Evolutionary conservation across 306 rosid genomes (phyloP), one percentile per base, ranked within the genome.

Genomic region (Quercus dentata): DNA sequence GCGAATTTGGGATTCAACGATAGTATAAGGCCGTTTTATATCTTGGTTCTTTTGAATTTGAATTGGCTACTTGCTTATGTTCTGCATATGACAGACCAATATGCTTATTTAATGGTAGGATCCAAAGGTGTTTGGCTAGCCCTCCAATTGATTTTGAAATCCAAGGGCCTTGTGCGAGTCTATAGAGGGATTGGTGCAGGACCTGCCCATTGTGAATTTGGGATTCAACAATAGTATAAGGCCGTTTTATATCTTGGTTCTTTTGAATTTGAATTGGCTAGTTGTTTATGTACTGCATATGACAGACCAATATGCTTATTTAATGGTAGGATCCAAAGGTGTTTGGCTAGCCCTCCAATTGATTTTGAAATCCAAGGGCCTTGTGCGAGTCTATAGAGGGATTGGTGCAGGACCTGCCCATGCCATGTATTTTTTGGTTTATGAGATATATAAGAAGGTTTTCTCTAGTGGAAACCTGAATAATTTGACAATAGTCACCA

Each of bases 321-420:
- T 49, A 11, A 49, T 13, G 54, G 17, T 49, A 49, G 54, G 12
- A 49, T 12, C 17, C 54, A 49, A 12, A 13, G 85, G 89, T 0
- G 86, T 93, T 72, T 91, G 93, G 28, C 90, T 86, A 18, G 93
- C 94, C 54, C 81, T 93, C 0, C 69, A 74, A 0, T 91, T 97
- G 3, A 90, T 91, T 25, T 61, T 93, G 62, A 81, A 82, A 77
- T 52, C 89, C 4, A 94, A 93, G 76, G 97, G 98, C 3, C 85
- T 91, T 0, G 79, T 87, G 2, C 88, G 92, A 0, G 87, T 93
- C 41, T 90, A 93, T 85, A 89, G 97, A 6, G 98, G 97, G 54
- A 93, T 91, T 13, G 97, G 85, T 52, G 98, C 98, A 0, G 98
- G 98, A 1, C 97, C 98, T 0, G 94, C 98, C 14, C 98, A 91